These are phyloP conservation scores for Exobasidium rhododendri DNA, from an alignment of 1,284 basidiomycete genomes.

Conservation along the genomic window DNA sequence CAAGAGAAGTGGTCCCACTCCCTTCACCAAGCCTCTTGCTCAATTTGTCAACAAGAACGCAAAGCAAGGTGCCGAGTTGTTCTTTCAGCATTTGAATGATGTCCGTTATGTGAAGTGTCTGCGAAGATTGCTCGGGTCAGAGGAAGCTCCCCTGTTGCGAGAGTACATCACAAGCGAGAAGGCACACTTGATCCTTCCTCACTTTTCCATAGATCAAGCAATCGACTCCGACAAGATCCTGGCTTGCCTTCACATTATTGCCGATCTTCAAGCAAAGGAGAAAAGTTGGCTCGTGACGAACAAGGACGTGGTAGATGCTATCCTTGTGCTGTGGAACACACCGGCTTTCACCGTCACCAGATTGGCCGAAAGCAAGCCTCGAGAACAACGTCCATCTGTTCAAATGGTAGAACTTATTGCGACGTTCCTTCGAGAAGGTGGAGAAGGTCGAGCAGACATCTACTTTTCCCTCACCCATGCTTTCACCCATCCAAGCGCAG, in stretches of 20 bases:
- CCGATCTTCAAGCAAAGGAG: constrained; percentile 69
- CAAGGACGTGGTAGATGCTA: constrained; percentile 48
- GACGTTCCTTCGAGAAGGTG: constrained; percentile 64
- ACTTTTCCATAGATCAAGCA: constrained; percentile 32
- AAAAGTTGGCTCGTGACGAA: constrained; percentile 66
- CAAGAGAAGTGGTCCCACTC: constrained; percentile 82
- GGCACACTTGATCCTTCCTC: constrained; percentile 36
- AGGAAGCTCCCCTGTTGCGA: constrained; percentile 41
- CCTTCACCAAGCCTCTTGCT: constrained; percentile 89
- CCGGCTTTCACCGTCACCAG: constrained; percentile 32
- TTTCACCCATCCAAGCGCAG: constrained; percentile 75
- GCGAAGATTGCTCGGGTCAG: constrained; percentile 41
- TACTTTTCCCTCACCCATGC: constrained; percentile 82
- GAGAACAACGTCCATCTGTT: constrained; percentile 14
- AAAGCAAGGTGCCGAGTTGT: constrained; percentile 75
- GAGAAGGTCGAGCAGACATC: constrained; percentile 67
- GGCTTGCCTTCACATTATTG: constrained; percentile 67
- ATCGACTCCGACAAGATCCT: constrained; percentile 17
- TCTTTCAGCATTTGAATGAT: constrained; percentile 72
- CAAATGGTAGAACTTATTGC: constrained; percentile 32
- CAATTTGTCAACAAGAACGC: constrained; percentile 90
- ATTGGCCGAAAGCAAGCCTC: constrained; percentile 28
- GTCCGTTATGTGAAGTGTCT: constrained; percentile 44
- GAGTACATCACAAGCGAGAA: constrained; percentile 28
- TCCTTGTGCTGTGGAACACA: constrained; percentile 55